phyloP scores from a whole-genome alignment of 2,329 filamentous ascomycete species.

The Pseudopithomyces chartarum region DNA sequence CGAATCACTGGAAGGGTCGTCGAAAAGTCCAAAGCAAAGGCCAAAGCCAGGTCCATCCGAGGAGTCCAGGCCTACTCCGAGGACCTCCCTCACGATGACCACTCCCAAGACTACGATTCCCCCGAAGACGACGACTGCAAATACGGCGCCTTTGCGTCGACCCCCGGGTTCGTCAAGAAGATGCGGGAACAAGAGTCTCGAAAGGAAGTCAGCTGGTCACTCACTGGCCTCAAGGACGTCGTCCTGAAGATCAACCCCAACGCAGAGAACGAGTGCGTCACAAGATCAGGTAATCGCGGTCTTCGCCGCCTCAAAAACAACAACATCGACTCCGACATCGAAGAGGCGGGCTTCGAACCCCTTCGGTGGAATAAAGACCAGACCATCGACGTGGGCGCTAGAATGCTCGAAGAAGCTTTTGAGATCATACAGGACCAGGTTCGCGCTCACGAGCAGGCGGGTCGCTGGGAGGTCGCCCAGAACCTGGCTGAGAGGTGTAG shows the following conservation, averaged over 20 bases:
- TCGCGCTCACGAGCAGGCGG: neutral
- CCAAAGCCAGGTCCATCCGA: neutral
- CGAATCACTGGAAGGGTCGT: neutral
- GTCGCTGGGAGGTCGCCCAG: neutral
- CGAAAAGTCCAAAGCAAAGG: neutral
- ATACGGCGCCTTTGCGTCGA: neutral
- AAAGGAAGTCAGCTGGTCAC: neutral
- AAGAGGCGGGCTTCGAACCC: neutral
- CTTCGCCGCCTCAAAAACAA: conserved; percentile 26
- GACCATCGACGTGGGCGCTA: neutral
- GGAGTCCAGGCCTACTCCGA: neutral
- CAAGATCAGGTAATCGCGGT: conserved; percentile 7
- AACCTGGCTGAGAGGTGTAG: neutral
- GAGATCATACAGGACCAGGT: neutral
- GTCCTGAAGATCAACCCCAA: conserved; percentile 13
- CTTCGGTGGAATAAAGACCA: conserved; percentile 8
- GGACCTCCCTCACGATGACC: neutral
- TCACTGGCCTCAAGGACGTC: neutral
- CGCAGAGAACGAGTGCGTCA: conserved; percentile 14
- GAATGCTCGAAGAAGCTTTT: neutral
- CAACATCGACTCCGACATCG: conserved; percentile 24
- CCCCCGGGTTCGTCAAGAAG: conserved; percentile 6
- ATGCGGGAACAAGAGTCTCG: neutral
- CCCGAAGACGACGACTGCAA: neutral
- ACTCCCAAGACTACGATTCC: too few relatives aligned